Evolutionary conservation across 139 green algal genomes (phyloP).

Genomic region (Pseudopediastrum boryanum): DNA sequence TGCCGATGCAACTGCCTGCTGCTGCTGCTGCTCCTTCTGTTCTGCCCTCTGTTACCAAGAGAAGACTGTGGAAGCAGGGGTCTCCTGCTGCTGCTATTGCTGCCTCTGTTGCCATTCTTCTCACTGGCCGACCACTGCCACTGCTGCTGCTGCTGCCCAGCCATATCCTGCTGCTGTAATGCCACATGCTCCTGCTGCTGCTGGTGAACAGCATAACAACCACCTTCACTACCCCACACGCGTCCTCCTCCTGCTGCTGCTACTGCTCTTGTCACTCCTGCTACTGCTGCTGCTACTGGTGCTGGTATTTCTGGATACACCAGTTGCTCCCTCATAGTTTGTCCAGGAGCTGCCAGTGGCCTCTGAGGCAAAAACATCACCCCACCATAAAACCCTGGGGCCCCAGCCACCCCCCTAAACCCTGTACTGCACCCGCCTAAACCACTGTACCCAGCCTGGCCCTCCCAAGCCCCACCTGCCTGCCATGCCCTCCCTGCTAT

Average conservation of each 20-base stretch:
- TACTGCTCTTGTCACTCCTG: not conserved
- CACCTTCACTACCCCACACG: too few relatives aligned
- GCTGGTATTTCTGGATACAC: slow-evolving; percentile 44
- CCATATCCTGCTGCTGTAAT: not conserved
- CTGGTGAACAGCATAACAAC: too few relatives aligned
- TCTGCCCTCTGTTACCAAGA: not conserved
- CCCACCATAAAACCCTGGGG: not conserved
- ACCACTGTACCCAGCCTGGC: not conserved
- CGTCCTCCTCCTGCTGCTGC: too few relatives aligned
- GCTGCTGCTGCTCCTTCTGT: not conserved
- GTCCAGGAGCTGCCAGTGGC: slow-evolving; percentile 53
- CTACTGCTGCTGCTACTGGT: not conserved
- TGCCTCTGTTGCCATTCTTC: not conserved
- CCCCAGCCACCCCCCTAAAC: not conserved
- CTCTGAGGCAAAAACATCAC: slow-evolving; percentile 61
- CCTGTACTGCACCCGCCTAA: not conserved
- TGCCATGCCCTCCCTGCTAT: not conserved
- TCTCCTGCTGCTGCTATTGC: slow-evolving; percentile 1
- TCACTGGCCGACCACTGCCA: not conserved
- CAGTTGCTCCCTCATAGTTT: slow-evolving; percentile 59
- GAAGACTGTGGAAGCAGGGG: not conserved
- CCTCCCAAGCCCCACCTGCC: not conserved
- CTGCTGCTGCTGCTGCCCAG: not conserved
- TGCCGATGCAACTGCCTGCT: too few relatives aligned
- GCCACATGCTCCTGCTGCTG: not conserved